Base-by-base conservation (phyloP, 768 basidiomycete species). In the Russula virescens region DNA sequence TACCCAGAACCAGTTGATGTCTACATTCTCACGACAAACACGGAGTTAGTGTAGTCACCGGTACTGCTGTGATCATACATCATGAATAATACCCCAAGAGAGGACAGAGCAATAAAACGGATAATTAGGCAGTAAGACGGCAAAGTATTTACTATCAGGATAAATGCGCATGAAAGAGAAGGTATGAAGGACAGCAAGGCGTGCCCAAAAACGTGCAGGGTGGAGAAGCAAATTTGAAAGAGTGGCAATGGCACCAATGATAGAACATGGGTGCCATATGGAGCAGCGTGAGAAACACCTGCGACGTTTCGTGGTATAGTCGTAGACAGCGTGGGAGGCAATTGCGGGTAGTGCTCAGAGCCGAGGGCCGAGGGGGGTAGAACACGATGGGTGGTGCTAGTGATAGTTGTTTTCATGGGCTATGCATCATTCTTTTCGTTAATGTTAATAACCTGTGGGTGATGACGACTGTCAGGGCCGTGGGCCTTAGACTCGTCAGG, bases 61-160 rank as follows among this genome's bases (percentile, higher is more conserved):
- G 43, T 42, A 58, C 38, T 25, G 48, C 58, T 28, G 35, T 59
- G 58, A 23, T 63, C 66, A 45, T 67, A 59, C 55, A 59, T 55
- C 42, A 26, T 56, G 50, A 63, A 53, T 80, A 65, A 75, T 4
- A 75, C 80, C 35, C 79, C 77, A 1, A 50, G 38, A 51, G 26
- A 16, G 23, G 38, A 61, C 25, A 40, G 40, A 60, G 31, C 23
- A 60, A 46, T 47, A 55, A 60, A 55, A 53, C 28, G 34, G 49
- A 43, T 62, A 45, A 64, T 64, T 64, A 64, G 31, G 43, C 13
- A 40, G 10, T 16, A 18, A 28, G 19, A 38, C 9, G 38, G 31
- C 31, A 42, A 49, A 25, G 25, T 42, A 48, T 35, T 55, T 64
- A 50, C 55, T 64, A 64, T 47, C 31, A 40, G 50, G 28, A 60